Percentiles rank a stretch among this genome's conserved stretches.
Evolutionary conservation across 1,284 basidiomycete species (phyloP).

Genomic region (Moesziomyces sp.): DNA sequence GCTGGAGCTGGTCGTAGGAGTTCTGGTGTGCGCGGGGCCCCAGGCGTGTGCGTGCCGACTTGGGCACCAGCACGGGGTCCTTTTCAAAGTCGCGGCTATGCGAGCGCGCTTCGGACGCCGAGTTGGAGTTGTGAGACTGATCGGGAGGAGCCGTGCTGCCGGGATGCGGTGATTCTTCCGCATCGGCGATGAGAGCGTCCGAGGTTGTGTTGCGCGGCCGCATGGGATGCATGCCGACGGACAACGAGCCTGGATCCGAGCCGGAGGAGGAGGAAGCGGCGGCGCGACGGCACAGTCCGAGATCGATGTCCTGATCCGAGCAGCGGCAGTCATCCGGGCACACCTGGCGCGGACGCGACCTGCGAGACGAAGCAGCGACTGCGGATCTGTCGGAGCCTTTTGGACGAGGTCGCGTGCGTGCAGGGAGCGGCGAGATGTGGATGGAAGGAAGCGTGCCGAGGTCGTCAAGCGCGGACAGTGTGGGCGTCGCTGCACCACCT

Average conservation of each 20-base stretch:
- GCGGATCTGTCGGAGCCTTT: not conserved
- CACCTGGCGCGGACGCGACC: slow-evolving; percentile 7
- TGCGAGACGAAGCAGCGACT: slow-evolving; percentile 1
- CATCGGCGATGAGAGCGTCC: not conserved
- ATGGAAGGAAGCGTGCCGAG: slow-evolving; percentile 33
- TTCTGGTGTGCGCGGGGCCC: slow-evolving; percentile 12
- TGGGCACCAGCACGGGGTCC: slow-evolving; percentile 28
- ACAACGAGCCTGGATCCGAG: slow-evolving; percentile 27
- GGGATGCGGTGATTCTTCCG: not conserved
- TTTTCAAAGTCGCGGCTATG: slow-evolving; percentile 36
- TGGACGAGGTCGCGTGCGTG: slow-evolving; percentile 1
- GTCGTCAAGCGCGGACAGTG: slow-evolving; percentile 20
- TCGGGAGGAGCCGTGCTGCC: slow-evolving; percentile 1
- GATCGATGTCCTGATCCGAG: slow-evolving; percentile 46
- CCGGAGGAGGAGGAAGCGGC: slow-evolving; percentile 29
- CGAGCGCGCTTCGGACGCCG: slow-evolving; percentile 20
- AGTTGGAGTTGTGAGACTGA: slow-evolving; percentile 14
- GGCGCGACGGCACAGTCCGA: slow-evolving; percentile 35
- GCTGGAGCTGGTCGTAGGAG: slow-evolving; percentile 34
- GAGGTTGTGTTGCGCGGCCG: not conserved
- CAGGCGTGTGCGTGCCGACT: slow-evolving; percentile 3
- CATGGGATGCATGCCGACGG: slow-evolving; percentile 30
- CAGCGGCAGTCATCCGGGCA: slow-evolving; percentile 48
- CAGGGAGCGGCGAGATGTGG: slow-evolving; percentile 24
- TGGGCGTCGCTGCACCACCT: slow-evolving; percentile 12